Evolutionary conservation across 306 rosid genomes (phyloP).

Genomic region (Rubus parviflorus): DNA sequence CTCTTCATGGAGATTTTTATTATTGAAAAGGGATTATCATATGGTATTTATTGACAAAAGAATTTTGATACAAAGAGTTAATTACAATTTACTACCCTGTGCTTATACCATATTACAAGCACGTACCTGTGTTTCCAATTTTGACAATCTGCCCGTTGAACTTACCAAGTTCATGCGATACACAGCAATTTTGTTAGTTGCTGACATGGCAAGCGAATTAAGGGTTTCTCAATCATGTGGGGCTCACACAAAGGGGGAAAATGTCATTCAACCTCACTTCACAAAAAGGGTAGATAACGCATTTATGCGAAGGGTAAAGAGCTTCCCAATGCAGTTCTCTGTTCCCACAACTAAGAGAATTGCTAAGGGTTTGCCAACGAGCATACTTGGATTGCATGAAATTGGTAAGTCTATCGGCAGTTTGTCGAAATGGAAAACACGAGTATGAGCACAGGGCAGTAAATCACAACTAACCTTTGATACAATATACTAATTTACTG

Average conservation of each 20-base stretch:
- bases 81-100: background rate
- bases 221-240: slow-evolving; percentile 3
- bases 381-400: background rate
- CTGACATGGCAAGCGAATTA: background rate
- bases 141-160: background rate
- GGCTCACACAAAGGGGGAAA: background rate
- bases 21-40: too few species aligned
- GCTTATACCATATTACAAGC: background rate
- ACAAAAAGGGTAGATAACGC: background rate
- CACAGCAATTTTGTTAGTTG: background rate
- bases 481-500: slow-evolving; percentile 15
- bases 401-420: background rate
- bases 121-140: too few species aligned
- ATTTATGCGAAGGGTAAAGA: background rate
- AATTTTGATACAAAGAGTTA: background rate
- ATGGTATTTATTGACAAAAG: background rate
- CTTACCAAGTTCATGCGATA: background rate
- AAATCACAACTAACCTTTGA: background rate
- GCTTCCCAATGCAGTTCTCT: background rate
- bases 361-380: background rate
- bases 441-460: background rate
- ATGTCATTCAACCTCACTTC: background rate
- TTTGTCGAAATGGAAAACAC: background rate
- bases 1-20: background rate
- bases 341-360: background rate